Base-by-base conservation (phyloP, 257 asterid species). In the Plantago ovata region DNA sequence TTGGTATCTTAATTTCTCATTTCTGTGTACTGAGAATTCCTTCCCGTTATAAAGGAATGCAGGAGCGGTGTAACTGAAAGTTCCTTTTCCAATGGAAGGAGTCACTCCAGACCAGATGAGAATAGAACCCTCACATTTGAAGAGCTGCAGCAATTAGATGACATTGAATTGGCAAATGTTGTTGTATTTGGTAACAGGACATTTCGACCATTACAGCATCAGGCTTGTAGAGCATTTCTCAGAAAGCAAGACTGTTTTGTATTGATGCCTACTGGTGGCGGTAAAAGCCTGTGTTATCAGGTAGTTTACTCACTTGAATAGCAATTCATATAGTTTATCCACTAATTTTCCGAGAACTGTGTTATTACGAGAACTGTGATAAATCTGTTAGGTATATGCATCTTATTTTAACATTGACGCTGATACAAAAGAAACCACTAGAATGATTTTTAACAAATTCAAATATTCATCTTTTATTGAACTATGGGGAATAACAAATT, bases 281-380 rank as follows among this genome's bases (percentile, higher is more conserved):
- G 97, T 66, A 93, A 89, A 81, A 93, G 98, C 66, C 94, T 93
- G 50, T 89, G 98, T 69, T 93, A 93, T 83, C 98, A 93, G 98
- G 98, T 87, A 69, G 75, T 55, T 67, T 65, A 57, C 66, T 65
- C 11, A 58, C 19, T 73, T 68, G 23, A 21, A 22, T 12, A 56
- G 56, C 23, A 28, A 8, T 28, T 49, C 45, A 43, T 41, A 45
- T 21, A 46, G 36, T 41, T 53, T 55, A n/a, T n/a, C n/a, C n/a
- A n/a, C n/a, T n/a, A n/a, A n/a, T n/a, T n/a, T n/a, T n/a, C n/a
- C n/a, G n/a, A n/a, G n/a, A n/a, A n/a, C 23, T 15, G 67, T 73
- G 61, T 44, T 54, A 20, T 42, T 48, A 65, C 23, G 67, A 60
- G 5, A 44, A 70, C 46, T 65, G 47, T 50, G 56, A 48, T 49